Base-by-base conservation (phyloP, 2,329 filamentous ascomycete species). In the Colletotrichum sp. region DNA sequence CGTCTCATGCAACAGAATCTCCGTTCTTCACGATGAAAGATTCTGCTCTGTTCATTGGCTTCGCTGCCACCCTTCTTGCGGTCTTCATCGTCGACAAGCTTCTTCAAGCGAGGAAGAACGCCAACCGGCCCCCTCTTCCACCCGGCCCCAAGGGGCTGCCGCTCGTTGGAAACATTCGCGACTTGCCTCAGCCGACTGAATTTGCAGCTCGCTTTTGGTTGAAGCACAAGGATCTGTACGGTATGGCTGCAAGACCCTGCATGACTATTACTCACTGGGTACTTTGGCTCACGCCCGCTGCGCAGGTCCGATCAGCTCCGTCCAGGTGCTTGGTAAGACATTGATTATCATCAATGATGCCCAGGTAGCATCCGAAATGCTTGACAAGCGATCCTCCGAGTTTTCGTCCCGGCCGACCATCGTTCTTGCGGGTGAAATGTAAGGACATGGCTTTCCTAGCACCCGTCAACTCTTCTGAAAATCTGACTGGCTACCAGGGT, bases 131-230 rank as follows among this genome's bases (percentile, higher is more conserved):
- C 16, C 70, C 70, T 24, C 64, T 67, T n/a, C 82, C 72, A 59
- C 83, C 78, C 68, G 83, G 78, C 62, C 84, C 79, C 76, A 82
- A 74, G 16, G 82, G 82, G 1, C 78, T 86, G 10, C 86, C 87
- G 0, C 62, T 90, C 5, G 49, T 90, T 8, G 88, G 88, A 6
- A 90, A 90, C 75, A 76, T 89, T 12, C 78, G 79, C 5, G 87
- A 90, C 75, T 78, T 89, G 21, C 88, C 88, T 2, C 79, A 83
- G 1, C 63, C 77, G 3, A 81, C 79, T 7, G 60, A 69, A 8
- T 80, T 79, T 2, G 83, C 84, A 44, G 83, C 78, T 72, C 77
- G 81, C 57, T 81, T 85, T 69, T 86, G 83, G 84, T 49, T 83
- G 4, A 78, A 81, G 62, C 80, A 82, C 69, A 85, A 84, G 52